Evolutionary conservation across 1,139 yeast genomes (phyloP).

Genomic region (Blastobotrys illinoisensis): DNA sequence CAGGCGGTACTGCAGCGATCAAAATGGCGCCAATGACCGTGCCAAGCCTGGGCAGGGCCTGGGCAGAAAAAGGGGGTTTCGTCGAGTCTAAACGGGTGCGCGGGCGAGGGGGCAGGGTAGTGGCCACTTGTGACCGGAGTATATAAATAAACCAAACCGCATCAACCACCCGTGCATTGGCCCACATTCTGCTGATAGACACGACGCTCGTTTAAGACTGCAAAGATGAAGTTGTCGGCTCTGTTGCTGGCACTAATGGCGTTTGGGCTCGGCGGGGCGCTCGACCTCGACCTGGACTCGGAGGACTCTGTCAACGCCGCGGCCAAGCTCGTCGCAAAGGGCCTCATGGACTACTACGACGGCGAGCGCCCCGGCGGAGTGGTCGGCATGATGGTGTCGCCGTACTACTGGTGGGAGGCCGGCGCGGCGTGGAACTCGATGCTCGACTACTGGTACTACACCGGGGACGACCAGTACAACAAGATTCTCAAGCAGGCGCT

Average conservation of each 20-base stretch:
- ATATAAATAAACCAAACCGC: not conserved
- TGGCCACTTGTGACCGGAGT: not conserved
- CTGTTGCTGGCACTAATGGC: not conserved
- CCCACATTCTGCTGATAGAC: not conserved
- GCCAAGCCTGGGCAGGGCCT: no score
- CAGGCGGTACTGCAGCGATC: no score
- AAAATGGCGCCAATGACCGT: no score
- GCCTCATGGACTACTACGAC: constrained; percentile 79
- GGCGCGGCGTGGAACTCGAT: constrained; percentile 94
- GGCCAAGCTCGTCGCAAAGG: constrained; percentile 56
- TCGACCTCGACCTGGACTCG: constrained; percentile 18
- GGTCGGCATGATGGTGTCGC: constrained; percentile 75
- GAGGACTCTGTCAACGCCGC: constrained; percentile 41
- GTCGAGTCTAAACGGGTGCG: not conserved
- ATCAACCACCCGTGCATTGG: not conserved
- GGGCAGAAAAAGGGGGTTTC: not conserved
- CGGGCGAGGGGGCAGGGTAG: not conserved
- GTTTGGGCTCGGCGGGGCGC: not conserved
- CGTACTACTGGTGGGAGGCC: constrained; percentile 98
- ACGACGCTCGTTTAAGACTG: not conserved
- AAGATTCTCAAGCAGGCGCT: constrained; percentile 57
- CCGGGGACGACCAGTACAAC: constrained; percentile 66
- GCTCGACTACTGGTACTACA: constrained; percentile 68
- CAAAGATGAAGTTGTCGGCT: not conserved
- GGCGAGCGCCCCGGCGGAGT: constrained; percentile 66